These are phyloP conservation scores for Aethionema arabicum DNA, from an alignment of 345 rosid species.

Conservation along the genomic window DNA sequence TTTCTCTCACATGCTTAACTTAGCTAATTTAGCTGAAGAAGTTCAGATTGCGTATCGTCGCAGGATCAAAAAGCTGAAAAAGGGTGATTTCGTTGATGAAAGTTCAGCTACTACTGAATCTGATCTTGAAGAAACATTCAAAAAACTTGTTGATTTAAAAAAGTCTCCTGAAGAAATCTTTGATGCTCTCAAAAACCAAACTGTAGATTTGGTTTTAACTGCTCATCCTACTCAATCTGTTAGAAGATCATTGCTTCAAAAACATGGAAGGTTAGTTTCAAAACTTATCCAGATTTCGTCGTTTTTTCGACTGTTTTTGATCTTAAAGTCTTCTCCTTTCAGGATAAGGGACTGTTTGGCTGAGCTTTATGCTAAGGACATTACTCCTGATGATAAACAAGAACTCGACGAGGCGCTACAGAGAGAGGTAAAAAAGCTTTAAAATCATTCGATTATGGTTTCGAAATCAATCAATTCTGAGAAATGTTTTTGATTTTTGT, in stretches of 20 bases:
- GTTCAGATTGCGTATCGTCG: conserved; percentile 91
- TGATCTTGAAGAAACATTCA: conserved; percentile 88
- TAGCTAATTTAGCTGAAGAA: conserved; percentile 97
- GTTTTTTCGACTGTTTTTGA: conserved; percentile 10
- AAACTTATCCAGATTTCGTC: background rate
- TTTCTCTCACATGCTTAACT: conserved; percentile 92
- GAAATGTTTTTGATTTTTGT: background rate
- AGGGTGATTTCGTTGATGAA: conserved; percentile 83
- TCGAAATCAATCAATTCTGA: background rate
- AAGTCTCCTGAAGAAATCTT: conserved; percentile 93
- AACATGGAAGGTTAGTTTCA: conserved; percentile 70
- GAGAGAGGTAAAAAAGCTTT: conserved; percentile 62
- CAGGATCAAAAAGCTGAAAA: conserved; percentile 76
- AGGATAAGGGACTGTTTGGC: conserved; percentile 90
- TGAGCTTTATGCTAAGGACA: conserved; percentile 85
- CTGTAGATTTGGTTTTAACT: conserved; percentile 94
- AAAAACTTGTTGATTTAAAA: conserved; percentile 78
- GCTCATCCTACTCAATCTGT: conserved; percentile 99
- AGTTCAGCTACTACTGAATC: conserved; percentile 89
- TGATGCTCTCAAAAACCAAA: conserved; percentile 93
- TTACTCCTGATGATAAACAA: conserved; percentile 96
- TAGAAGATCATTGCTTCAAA: conserved; percentile 93
- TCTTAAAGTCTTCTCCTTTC: conserved; percentile 25
- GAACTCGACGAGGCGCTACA: conserved; percentile 98
- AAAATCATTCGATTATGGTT: conserved; percentile 1